Evolutionary conservation across 2,329 filamentous ascomycete genomes (phyloP), one percentile per base, ranked within the genome.

Genomic region (Coniella vitis): DNA sequence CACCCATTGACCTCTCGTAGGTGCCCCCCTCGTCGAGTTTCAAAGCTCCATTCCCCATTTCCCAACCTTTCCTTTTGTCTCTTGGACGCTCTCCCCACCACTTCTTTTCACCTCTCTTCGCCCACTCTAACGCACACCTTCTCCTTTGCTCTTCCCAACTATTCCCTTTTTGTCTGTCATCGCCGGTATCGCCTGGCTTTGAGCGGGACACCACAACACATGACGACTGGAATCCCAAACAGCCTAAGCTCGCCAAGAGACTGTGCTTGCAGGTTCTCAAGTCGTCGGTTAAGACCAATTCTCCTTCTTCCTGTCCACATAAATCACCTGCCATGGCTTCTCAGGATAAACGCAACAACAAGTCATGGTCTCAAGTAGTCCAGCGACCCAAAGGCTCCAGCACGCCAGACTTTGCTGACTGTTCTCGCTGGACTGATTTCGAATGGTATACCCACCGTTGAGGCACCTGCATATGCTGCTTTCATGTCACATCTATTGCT

Each of bases 1-100:
- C 80, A 54, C 74, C 79, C 37, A 66, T 84, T 52, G 81, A 85
- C 62, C 69, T 79, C 49, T 81, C 79, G 81, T 84, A 78, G 67
- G 81, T 83, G 57, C 57, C 5, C 25, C n/a, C 10, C 25, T 29
- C 25, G 25, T 29, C 25, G 25, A 29, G 5, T 29, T 29, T 29
- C 25, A 29, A 57, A 50, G n/a, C 52, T 48, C 51, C 49, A 34
- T 32, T 43, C 31, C 36, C 39, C 21, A 21, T 10, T 40, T 48
- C 38, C 8, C 21, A 22, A 34, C 40, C 22, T 16, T 50, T 51
- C 10, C 5, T 7, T 16, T 25, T 16, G 16, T 25, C 9, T 47
- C 20, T n/a, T n/a, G n/a, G n/a, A n/a, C n/a, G n/a, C n/a, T 42
- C 29, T 42, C 9, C 17, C 16, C 7, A 20, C 5, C 29, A 5